Base-by-base conservation (phyloP, 306 rosid species). In the Coriaria nepalensis region DNA sequence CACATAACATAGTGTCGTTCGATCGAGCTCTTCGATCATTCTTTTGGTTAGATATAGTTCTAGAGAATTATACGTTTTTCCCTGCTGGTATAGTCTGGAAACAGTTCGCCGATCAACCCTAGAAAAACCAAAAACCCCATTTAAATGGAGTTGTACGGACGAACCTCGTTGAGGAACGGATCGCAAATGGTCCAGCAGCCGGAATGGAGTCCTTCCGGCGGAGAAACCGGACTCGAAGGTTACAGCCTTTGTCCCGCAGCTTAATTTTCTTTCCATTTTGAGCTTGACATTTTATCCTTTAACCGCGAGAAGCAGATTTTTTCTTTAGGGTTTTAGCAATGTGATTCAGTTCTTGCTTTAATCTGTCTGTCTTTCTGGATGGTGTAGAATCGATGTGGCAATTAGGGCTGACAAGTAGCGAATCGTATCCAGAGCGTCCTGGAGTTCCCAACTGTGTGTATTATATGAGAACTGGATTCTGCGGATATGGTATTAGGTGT, bases 401-500 rank as follows among this genome's bases (percentile, higher is more conserved):
- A 2, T 77, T 86, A 50, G 74, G 83, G 41, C 61, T 78, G 33
- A 59, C 71, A 8, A 34, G 73, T 33, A 57, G 56, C 43, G 90
- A 86, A 62, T 77, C 78, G 40, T 86, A 82, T 72, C 90, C 93
- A 62, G 96, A 86, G 77, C 70, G 86, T 33, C 75, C 71, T 5
- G 79, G 86, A 5, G 90, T 67, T 0, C 79, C 96, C 6, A 81
- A 72, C 66, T 86, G 93, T 63, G 93, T 68, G 10, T 86, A 81
- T 67, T 86, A 86, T 49, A 82, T 86, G 93, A 64, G 96, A 14
- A 82, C 86, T 4, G 93, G 96, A 15, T 77, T 63, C 67, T 86
- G 96, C 60, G 96, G 93, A 33, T 86, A 82, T 52, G 96, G 93
- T 59, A 45, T 54, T 45, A 73, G 96, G 73, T 86, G 96, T 45